Evolutionary conservation across 148 eudicot genomes (phyloP).

Genomic region (Nyssa sinensis): DNA sequence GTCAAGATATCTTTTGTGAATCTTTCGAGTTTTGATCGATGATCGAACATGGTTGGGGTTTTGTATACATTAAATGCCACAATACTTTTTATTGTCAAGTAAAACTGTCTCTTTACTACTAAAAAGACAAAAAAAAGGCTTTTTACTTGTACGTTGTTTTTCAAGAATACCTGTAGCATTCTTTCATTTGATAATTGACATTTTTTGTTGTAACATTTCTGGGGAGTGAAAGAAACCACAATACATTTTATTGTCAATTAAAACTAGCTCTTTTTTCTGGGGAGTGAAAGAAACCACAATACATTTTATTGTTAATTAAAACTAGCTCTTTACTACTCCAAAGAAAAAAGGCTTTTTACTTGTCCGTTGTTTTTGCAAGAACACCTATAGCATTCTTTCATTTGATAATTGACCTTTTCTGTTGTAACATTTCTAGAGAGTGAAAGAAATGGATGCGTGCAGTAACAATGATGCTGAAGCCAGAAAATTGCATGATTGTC

Average conservation of each 20-base stretch:
- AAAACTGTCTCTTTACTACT: not conserved
- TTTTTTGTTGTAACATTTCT: slow-evolving; percentile 16
- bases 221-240: slow-evolving; percentile 39
- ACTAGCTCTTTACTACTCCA: not conserved
- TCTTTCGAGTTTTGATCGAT: too few species aligned
- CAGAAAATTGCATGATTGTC: slow-evolving; percentile 40
- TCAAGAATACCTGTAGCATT: too few species aligned
- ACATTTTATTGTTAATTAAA: not conserved
- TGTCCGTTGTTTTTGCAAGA: too few species aligned
- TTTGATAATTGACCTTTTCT: not conserved
- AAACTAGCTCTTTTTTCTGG: too few species aligned
- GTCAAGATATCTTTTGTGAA: too few species aligned
- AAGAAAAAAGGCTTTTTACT: not conserved
- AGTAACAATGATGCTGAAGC: slow-evolving; percentile 36
- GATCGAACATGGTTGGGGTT: too few species aligned
- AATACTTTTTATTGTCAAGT: not conserved
- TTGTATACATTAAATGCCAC: too few species aligned
- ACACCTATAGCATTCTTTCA: too few species aligned
- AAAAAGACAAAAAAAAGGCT: not conserved
- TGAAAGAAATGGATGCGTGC: slow-evolving; percentile 35
- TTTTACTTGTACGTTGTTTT: too few species aligned
- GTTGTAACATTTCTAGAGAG: slow-evolving; percentile 27
- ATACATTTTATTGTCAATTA: too few species aligned
- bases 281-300: too few species aligned
- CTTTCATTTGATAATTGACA: not conserved